A percentile compares a stretch with the other conserved stretches of the same genome.
Conservation (phyloP, 306 rosid species). For the Morella rubra region DNA sequence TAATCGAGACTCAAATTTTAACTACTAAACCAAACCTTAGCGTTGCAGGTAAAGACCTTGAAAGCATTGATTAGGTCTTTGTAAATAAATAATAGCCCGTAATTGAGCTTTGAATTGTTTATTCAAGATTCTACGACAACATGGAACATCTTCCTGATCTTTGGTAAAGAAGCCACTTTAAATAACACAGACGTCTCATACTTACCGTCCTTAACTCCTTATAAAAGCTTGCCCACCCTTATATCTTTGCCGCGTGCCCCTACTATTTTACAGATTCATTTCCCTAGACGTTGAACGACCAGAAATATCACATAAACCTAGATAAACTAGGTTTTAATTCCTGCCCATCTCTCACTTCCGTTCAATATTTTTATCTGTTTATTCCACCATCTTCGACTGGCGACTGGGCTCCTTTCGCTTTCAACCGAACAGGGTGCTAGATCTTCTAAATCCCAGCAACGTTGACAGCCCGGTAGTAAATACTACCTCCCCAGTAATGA, state of each 20-base stretch:
- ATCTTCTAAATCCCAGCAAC: conserved; percentile 45
- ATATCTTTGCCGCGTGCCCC: too few species aligned
- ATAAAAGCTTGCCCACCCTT: too few species aligned
- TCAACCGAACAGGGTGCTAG: conserved; percentile 34
- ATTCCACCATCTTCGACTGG: neutral
- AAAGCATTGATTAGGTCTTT: too few species aligned
- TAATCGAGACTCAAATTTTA: too few species aligned
- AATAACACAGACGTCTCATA: too few species aligned
- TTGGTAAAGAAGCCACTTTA: neutral
- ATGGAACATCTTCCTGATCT: neutral
- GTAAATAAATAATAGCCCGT: neutral
- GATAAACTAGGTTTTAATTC: neutral
- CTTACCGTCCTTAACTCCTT: too few species aligned
- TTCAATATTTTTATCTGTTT: conserved; percentile 13
- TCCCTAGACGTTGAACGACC: too few species aligned
- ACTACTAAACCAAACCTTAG: too few species aligned
- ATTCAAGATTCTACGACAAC: neutral
- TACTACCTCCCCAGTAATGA: conserved; percentile 20
- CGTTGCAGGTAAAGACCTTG: neutral
- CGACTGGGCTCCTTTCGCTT: conserved; percentile 33
- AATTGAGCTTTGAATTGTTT: neutral
- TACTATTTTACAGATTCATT: too few species aligned
- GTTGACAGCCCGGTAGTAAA: conserved; percentile 40
- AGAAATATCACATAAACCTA: neutral
- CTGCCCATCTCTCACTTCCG: conserved; percentile 17